These are phyloP conservation scores for Barbarea vulgaris DNA, from an alignment of 345 rosid genomes.

Conservation along the genomic window DNA sequence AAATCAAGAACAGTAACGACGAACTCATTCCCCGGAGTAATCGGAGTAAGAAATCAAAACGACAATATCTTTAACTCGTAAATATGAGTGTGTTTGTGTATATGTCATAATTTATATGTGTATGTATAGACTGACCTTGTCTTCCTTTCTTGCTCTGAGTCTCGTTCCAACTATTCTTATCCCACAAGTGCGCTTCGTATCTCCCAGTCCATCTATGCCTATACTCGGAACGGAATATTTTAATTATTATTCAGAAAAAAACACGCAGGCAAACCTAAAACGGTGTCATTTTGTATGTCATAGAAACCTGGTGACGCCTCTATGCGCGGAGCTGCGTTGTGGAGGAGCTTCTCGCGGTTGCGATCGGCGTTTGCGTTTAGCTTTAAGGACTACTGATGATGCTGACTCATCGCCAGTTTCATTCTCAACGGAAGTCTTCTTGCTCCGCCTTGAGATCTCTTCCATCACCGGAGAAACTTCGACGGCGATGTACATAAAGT, in stretches of 20 bases:
- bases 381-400: conserved; percentile 44
- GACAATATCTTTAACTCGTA: neutral
- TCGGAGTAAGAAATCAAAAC: conserved; percentile 19
- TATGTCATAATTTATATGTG: neutral
- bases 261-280: neutral
- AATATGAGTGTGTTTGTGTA: neutral
- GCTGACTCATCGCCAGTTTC: conserved; percentile 25
- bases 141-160: conserved; percentile 82
- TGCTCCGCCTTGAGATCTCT: conserved; percentile 28
- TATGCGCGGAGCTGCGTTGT: conserved; percentile 80
- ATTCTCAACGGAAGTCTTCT: conserved; percentile 12
- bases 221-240: neutral
- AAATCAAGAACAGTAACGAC: conserved; percentile 36
- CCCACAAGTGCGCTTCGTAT: conserved; percentile 88
- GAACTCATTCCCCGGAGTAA: conserved; percentile 21
- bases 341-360: conserved; percentile 89
- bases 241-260: neutral
- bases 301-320: conserved; percentile 82
- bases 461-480: conserved; percentile 26
- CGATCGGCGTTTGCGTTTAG: conserved; percentile 74
- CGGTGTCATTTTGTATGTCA: neutral
- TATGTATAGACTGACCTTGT: conserved; percentile 55
- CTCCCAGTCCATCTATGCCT: conserved; percentile 92
- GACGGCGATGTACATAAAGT: conserved; percentile 2
- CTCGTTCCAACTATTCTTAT: conserved; percentile 85